Conservation (phyloP, 345 rosid species). For the Arabis alpina region DNA sequence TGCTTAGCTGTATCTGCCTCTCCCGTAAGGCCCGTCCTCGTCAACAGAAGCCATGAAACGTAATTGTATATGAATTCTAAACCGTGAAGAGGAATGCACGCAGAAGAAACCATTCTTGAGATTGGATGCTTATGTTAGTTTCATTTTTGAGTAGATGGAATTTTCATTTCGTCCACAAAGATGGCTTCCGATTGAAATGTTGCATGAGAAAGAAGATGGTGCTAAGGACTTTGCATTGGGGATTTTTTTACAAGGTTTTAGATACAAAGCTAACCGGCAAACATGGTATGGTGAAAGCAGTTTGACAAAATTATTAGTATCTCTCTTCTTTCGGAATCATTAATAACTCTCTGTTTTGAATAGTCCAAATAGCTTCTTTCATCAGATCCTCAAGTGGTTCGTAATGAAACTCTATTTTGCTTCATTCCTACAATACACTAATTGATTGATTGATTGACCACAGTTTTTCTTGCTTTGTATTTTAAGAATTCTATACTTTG, state of each 20-base stretch:
- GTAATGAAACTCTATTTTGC: constrained; percentile 27
- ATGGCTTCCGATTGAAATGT: constrained; percentile 74
- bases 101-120: constrained; percentile 77
- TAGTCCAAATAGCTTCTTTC: constrained; percentile 70
- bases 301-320: constrained; percentile 5
- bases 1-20: constrained; percentile 67
- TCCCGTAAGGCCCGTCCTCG: constrained; percentile 69
- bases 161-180: constrained; percentile 82
- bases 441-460: not conserved
- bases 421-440: too few relatives aligned
- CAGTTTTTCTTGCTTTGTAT: not conserved
- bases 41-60: constrained; percentile 80
- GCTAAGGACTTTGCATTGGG: constrained; percentile 67
- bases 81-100: constrained; percentile 76
- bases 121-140: not conserved
- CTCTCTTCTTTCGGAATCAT: not conserved
- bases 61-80: constrained; percentile 62
- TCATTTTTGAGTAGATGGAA: constrained; percentile 65
- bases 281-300: constrained; percentile 57
- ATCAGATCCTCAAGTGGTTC: constrained; percentile 84
- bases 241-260: constrained; percentile 80
- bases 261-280: constrained; percentile 89
- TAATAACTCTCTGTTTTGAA: not conserved
- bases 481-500: not conserved
- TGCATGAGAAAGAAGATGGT: constrained; percentile 61